Base-by-base conservation (phyloP, 1,284 basidiomycete species). In the Lentinus polychrous region DNA sequence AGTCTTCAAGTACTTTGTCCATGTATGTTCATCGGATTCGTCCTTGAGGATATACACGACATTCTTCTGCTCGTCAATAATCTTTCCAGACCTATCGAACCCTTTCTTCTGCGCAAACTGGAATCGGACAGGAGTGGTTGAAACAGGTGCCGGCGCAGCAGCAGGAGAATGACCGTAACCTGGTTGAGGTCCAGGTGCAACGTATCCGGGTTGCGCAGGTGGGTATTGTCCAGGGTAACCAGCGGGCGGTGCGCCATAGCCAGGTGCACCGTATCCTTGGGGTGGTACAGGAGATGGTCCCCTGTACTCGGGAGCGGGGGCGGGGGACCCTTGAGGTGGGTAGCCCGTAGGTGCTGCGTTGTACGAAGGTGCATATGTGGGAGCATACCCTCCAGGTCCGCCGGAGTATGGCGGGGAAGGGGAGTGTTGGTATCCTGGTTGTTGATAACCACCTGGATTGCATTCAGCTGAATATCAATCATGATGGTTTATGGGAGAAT, bases 41-140 rank as follows among this genome's bases (percentile, higher is more conserved):
- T 48, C 39, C 38, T 48, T 48, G 38, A 48, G n/a, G 4, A 27
- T 41, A 27, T 32, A 48, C 11, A 42, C n/a, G 6, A 32, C 31
- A 15, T 42, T 40, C 5, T 31, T 31, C 2, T 39, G 2, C 27
- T 20, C 46, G 17, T 48, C 46, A 10, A 31, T 42, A 17, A 48
- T 35, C 8, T 20, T 41, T 4, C 46, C 46, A 31, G 46, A 40
- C 14, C 20, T 11, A 23, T 48, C 46, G 15, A 40, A 48, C 12
- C 46, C 46, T n/a, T 48, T 39, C 15, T 40, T 27, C 32, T 48
- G 46, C 20, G 7, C 17, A 22, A 41, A 48, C 8, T 20, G n/a
- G 24, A 41, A 48, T 17, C 22, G 22, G 17, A 35, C 38, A 40
- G 39, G 39, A 7, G 17, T 40, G 3, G 17, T 12, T 8, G 17